These are phyloP conservation scores for Phytophthora rubi DNA, from an alignment of 352 stramenopile genomes.

Conservation along the genomic window DNA sequence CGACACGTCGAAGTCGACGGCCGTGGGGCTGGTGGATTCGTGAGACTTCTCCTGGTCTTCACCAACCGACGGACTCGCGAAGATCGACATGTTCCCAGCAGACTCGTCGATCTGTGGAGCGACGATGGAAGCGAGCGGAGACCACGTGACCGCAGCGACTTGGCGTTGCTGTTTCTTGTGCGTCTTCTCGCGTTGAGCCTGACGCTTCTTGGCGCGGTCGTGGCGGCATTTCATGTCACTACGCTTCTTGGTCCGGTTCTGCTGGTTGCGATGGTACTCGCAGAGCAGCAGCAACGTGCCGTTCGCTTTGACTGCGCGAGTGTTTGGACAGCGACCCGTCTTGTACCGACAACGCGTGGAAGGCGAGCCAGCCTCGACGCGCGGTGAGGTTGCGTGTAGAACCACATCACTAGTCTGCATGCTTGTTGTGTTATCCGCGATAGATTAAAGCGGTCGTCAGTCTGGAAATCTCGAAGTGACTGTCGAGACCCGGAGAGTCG, in stretches of 20 bases:
- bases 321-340: constrained; percentile 76
- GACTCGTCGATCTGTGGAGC: constrained; percentile 16
- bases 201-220: constrained; percentile 66
- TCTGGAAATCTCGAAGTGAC: constrained; percentile 34
- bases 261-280: constrained; percentile 81
- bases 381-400: not conserved
- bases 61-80: not conserved
- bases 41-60: constrained; percentile 12
- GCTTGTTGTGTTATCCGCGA: constrained; percentile 5
- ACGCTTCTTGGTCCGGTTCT: constrained; percentile 89
- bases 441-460: constrained; percentile 11
- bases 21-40: constrained; percentile 38
- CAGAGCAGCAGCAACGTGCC: constrained; percentile 78
- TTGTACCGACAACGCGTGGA: constrained; percentile 77
- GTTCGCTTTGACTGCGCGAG: constrained; percentile 77
- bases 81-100: not conserved
- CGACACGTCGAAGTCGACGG: constrained; percentile 31
- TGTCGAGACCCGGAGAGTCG: not conserved
- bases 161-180: constrained; percentile 15
- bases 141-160: constrained; percentile 3
- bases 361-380: not conserved
- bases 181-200: constrained; percentile 38
- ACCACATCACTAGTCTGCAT: constrained; percentile 21
- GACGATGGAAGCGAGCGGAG: constrained; percentile 25
- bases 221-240: constrained; percentile 85